Evolutionary conservation across 2,329 filamentous ascomycete species (phyloP), one percentile per base, ranked within the genome.

Genomic region (Periconia sp.): DNA sequence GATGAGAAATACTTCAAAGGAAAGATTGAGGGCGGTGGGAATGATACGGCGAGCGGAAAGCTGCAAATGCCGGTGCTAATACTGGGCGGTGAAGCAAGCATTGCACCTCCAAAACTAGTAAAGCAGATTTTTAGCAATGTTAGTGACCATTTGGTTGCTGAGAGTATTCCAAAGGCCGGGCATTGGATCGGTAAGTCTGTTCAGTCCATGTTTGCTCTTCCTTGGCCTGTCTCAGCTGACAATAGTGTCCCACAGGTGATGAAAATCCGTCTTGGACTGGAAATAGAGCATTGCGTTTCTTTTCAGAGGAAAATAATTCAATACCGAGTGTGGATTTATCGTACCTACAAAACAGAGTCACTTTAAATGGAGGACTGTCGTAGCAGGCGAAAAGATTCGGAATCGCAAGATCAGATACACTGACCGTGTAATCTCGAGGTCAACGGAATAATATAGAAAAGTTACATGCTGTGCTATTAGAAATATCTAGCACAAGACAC

Each of bases 1-100:
- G 73, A 75, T 22, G 48, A 56, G 0, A 45, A 38, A 0, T 75
- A 74, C 41, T 76, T 76, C 57, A 66, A 55, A 9, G 43, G 39
- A 0, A 56, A 56, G 0, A 17, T 74, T 35, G 28, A 32, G 3
- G 58, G 49, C 33, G 30, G 47, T 23, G 1, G n/a, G n/a, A n/a
- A n/a, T n/a, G n/a, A n/a, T n/a, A n/a, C n/a, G n/a, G n/a, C n/a
- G n/a, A n/a, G n/a, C n/a, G n/a, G n/a, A n/a, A 58, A 56, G 28
- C 41, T 72, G 34, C 35, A 36, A 10, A 58, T 66, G 46, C 66
- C 68, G 12, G 46, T 61, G 19, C 47, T 72, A 23, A 66, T 49
- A 3, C 48, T 70, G 29, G 67, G 68, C 2, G 69, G 70, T 3
- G 70, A 73, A 55, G 68, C 69, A 1, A 67, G 65, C 29, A 46